Evolutionary conservation across 148 eudicot genomes (phyloP).

Genomic region (Chenopodium quinoa): DNA sequence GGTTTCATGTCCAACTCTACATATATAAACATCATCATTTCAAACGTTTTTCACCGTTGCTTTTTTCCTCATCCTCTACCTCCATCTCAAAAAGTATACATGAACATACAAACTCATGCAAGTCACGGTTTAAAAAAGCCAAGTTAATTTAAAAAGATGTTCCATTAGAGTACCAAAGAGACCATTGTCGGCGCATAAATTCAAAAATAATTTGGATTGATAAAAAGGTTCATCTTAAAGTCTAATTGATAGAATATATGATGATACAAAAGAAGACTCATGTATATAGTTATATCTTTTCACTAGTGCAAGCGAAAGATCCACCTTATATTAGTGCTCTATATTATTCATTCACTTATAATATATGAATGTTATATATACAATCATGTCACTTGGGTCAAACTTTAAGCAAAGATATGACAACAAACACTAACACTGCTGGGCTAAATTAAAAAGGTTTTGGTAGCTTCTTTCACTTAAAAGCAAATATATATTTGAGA

Average conservation of each 20-base stretch:
- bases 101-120: background rate
- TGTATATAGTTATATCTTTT: slow-evolving; percentile 11
- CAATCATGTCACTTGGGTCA: slow-evolving; percentile 42
- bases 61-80: too few relatives aligned
- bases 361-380: slow-evolving; percentile 3
- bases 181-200: slow-evolving; percentile 10
- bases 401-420: slow-evolving; percentile 51
- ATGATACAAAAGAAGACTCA: slow-evolving; percentile 28
- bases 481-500: slow-evolving; percentile 50
- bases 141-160: background rate
- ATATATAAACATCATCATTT: too few relatives aligned
- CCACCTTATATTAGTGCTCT: slow-evolving; percentile 12
- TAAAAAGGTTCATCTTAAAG: slow-evolving; percentile 18
- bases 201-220: slow-evolving; percentile 12
- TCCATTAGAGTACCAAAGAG: slow-evolving; percentile 6
- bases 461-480: slow-evolving; percentile 61
- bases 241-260: slow-evolving; percentile 29
- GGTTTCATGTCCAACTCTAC: too few relatives aligned
- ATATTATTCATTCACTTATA: slow-evolving; percentile 12
- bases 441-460: slow-evolving; percentile 27
- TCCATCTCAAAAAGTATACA: too few relatives aligned
- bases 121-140: background rate
- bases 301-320: slow-evolving; percentile 34
- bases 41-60: too few relatives aligned
- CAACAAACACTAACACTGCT: slow-evolving; percentile 34